phyloP scores from a whole-genome alignment of 768 basidiomycete genomes.

The Cystobasidium onofrii region DNA sequence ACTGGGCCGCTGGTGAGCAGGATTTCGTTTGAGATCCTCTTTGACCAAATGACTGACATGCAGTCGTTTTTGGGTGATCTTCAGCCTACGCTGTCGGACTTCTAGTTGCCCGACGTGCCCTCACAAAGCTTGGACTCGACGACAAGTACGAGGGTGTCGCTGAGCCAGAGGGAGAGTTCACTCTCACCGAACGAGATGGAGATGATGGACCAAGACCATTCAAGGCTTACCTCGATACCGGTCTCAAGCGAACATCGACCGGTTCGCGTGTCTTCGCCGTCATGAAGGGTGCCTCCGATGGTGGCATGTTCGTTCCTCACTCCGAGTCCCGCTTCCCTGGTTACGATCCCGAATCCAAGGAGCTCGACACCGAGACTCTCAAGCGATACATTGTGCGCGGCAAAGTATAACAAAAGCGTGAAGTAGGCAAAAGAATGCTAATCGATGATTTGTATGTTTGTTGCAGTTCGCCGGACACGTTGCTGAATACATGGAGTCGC shows the following conservation, averaged over 20 bases:
- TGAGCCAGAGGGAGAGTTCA: slow-evolving; percentile 80
- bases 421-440: background rate
- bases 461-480: slow-evolving; percentile 74
- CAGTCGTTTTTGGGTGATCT: background rate
- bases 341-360: slow-evolving; percentile 84
- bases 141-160: slow-evolving; percentile 94
- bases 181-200: slow-evolving; percentile 64
- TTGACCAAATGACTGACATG: background rate
- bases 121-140: slow-evolving; percentile 88
- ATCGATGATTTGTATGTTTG: background rate
- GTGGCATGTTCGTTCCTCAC: slow-evolving; percentile 96
- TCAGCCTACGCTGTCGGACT: slow-evolving; percentile 94
- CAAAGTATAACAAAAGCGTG: no score
- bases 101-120: slow-evolving; percentile 83
- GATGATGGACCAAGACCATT: slow-evolving; percentile 97
- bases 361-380: slow-evolving; percentile 83
- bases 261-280: slow-evolving; percentile 96
- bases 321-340: slow-evolving; percentile 95
- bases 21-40: background rate
- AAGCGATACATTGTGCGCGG: slow-evolving; percentile 85
- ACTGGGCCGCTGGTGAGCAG: slow-evolving; percentile 83
- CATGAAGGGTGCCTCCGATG: slow-evolving; percentile 95
- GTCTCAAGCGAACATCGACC: slow-evolving; percentile 93
- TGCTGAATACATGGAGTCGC: slow-evolving; percentile 97
- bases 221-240: slow-evolving; percentile 97